Percentiles rank a stretch among this genome's conserved stretches.
Evolutionary conservation across 345 rosid species (phyloP).

Genomic region (Cardamine chenopodiifolia): DNA sequence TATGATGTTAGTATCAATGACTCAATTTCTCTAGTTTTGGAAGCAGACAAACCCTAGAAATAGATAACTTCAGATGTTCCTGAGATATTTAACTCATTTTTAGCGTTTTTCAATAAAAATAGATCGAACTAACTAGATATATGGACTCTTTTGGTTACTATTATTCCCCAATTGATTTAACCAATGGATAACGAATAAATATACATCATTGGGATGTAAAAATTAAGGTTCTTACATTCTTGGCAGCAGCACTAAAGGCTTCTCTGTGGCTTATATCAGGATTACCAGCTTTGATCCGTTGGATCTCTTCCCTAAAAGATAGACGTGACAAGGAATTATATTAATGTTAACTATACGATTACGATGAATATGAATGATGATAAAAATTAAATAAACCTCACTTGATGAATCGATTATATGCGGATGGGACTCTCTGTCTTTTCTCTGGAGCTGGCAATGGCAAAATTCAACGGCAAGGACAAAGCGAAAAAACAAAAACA

Average conservation of each 20-base stretch:
- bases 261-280: conserved; percentile 99
- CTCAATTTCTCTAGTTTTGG: not conserved
- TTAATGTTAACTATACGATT: not conserved
- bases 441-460: conserved; percentile 93
- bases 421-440: conserved; percentile 99
- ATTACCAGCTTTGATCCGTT: conserved; percentile 97
- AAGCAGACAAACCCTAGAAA: conserved; percentile 3
- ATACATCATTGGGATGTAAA: conserved; percentile 11
- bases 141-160: not conserved
- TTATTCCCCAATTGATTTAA: not conserved
- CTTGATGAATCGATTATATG: conserved; percentile 99
- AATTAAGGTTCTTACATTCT: conserved; percentile 69
- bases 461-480: conserved; percentile 46
- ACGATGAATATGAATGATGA: not conserved
- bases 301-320: conserved; percentile 91
- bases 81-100: not conserved
- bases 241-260: conserved; percentile 99
- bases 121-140: not conserved
- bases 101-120: not conserved
- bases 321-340: conserved; percentile 7
- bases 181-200: not conserved
- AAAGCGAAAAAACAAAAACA: conserved; percentile 49
- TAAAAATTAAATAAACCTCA: conserved; percentile 41
- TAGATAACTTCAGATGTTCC: not conserved
- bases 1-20: not conserved